Evolutionary conservation across 805 yeast species (phyloP).

Genomic region (Hanseniaspora opuntiae): DNA sequence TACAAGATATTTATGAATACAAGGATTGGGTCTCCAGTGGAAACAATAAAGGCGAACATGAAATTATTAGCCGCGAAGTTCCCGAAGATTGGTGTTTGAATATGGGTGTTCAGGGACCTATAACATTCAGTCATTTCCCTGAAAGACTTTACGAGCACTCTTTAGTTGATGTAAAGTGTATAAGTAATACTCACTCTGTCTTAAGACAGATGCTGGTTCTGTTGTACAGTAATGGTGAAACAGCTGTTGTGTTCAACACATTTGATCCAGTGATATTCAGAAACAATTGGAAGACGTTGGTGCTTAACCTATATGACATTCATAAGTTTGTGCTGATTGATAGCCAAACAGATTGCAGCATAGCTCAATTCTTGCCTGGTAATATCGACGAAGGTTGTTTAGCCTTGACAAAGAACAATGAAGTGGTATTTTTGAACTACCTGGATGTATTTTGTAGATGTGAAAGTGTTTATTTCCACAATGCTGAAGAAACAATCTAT

Average conservation of each 20-base stretch:
- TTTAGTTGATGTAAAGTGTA: slow-evolving; percentile 1
- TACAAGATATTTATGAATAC: neutral
- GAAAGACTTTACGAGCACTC: neutral
- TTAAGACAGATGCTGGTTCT: neutral
- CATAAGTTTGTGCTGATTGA: neutral
- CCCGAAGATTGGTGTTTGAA: neutral
- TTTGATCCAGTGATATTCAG: neutral
- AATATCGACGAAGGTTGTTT: neutral
- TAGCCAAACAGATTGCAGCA: neutral
- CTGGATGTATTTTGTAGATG: neutral
- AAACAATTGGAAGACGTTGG: neutral
- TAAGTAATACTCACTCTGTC: neutral
- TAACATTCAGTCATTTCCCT: slow-evolving; percentile 7
- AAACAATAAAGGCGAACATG: neutral
- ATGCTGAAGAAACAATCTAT: no score
- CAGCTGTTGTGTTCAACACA: neutral
- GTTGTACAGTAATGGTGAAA: slow-evolving; percentile 1
- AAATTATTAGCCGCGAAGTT: neutral
- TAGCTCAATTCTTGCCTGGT: neutral
- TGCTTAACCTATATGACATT: neutral
- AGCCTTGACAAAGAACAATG: neutral
- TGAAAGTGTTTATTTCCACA: neutral
- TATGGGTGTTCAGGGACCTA: slow-evolving; percentile 11
- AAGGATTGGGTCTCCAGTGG: neutral
- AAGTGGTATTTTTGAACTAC: neutral